Base-by-base conservation (phyloP, 176 grass and related monocot species). In the Musa beccarii region DNA sequence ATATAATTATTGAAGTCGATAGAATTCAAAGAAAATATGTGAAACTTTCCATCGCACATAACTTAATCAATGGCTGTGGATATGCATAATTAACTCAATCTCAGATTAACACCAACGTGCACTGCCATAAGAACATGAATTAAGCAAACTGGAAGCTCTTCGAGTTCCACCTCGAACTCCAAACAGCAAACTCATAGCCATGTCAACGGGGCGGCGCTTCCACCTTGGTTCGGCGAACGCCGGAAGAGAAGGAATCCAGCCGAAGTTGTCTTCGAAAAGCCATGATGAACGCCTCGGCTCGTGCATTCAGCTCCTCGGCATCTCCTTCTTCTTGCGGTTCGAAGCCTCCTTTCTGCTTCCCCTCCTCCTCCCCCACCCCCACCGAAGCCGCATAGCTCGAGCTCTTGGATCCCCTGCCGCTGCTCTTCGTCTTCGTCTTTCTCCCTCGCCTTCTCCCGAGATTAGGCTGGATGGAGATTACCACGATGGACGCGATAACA, bases 201-300 rank as follows among this genome's bases (percentile, higher is more conserved):
- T 4, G 34, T 43, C 34, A 43, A 43, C 34, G 34, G 34, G 34
- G 34, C 34, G 34, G 34, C 34, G 34, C 34, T 43, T 43, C 34
- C 34, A 43, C 34, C 34, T 43, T 43, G 34, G 34, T 43, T 72
- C 75, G 69, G 51, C 34, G 53, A 77, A 49, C 43, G 52, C 52
- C 66, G 2, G 85, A 82, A 57, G 92, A 87, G 68, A 68, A 88
- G 26, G 95, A 91, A 54, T 98, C 95, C 69, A 87, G 80, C 78
- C 82, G 84, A 66, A 98, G 86, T 55, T 93, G 95, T 81, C 77
- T 86, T 59, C 88, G 78, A 77, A 98, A 98, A 26, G 90, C 90
- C 34, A 72, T 74, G 65, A 98, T 98, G 81, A 93, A 98, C 74
- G 87, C 95, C 78, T 98, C 95, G 25, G 84, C 90, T 21, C 95